Conservation (phyloP, 2,329 filamentous ascomycete species). For the Graphium sp. region DNA sequence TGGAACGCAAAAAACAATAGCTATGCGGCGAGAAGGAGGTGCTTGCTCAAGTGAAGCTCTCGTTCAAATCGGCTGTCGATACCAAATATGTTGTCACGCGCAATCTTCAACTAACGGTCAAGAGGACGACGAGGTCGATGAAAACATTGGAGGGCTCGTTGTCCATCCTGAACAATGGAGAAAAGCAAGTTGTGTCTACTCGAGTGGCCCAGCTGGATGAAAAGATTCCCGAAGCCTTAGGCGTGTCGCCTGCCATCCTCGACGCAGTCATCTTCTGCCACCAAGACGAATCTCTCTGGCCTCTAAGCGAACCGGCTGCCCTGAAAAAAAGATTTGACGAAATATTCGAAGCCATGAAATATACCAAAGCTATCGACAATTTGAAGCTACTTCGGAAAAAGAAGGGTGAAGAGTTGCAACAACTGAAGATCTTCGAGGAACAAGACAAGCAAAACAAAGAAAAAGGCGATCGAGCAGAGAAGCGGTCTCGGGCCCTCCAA, state of each 20-base stretch:
- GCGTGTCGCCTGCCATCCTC: constrained; percentile 77
- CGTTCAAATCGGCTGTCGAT: constrained; percentile 65
- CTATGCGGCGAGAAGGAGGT: constrained; percentile 77
- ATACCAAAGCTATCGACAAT: constrained; percentile 93
- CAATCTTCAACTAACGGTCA: constrained; percentile 71
- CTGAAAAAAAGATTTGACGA: constrained; percentile 94
- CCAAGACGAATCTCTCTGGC: constrained; percentile 95
- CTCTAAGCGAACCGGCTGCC: constrained; percentile 69
- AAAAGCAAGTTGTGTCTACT: constrained; percentile 63
- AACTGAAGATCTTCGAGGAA: constrained; percentile 57
- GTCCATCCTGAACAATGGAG: constrained; percentile 60
- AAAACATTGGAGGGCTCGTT: constrained; percentile 78
- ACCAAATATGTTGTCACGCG: constrained; percentile 70
- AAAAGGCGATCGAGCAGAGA: constrained; percentile 56
- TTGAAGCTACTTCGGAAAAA: constrained; percentile 76
- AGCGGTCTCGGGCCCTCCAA: constrained; percentile 45
- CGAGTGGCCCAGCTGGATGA: constrained; percentile 67
- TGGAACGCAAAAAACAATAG: constrained; percentile 21
- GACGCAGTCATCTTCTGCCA: constrained; percentile 98
- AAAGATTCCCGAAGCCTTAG: constrained; percentile 70
- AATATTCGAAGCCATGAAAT: constrained; percentile 94
- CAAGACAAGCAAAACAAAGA: constrained; percentile 75
- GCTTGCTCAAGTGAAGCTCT: constrained; percentile 77
- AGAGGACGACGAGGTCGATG: constrained; percentile 57
- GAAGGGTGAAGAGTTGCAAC: constrained; percentile 57